Evolutionary conservation across 164 flowering plant species (phyloP), one percentile per base, ranked within the genome.

Genomic region (Buxus sempervirens): DNA sequence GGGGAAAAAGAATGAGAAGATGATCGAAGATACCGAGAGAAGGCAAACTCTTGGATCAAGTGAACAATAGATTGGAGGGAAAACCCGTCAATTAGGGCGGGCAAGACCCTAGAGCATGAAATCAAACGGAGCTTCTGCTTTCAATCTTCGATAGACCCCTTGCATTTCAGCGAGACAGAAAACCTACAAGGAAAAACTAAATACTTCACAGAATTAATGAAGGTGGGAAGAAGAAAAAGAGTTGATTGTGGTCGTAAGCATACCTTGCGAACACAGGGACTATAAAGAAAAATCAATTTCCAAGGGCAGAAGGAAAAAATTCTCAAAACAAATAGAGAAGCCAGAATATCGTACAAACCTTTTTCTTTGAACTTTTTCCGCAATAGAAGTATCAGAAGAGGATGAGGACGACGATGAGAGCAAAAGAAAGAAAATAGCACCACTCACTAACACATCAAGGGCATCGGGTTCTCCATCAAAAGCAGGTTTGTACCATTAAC

Each of bases 381-480:
- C 38, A 54, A 69, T 42, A 71, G 38, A 32, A 32, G 38, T 3
- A 32, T 7, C 3, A 19, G 56, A 27, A 71, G 19, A 56, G 27
- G 57, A 36, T 68, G 58, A 38, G 41, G 65, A 54, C 77, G 64
- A 42, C 41, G 54, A 53, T 59, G 55, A 42, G 56, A 58, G 60
- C 58, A 38, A 66, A 48, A 48, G 18, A 22, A 45, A 38, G 65
- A n/a, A 80, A 83, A 68, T 71, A 82, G 78, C 84, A 86, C 90
- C 87, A 86, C 86, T 83, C 90, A 84, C 88, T 79, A 75, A 81
- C 78, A 79, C 87, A 86, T 84, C 88, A 83, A 77, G 70, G 85
- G 89, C 84, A 85, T 85, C 88, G 75, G 82, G 85, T 76, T 71
- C 78, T 76, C 82, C 75, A 3, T 32, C 80, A 79, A 86, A 86